Percentiles rank a stretch among this genome's conserved stretches.
phyloP scores from a whole-genome alignment of 208 protist genomes.

The Histomonas meleagridis region DNA sequence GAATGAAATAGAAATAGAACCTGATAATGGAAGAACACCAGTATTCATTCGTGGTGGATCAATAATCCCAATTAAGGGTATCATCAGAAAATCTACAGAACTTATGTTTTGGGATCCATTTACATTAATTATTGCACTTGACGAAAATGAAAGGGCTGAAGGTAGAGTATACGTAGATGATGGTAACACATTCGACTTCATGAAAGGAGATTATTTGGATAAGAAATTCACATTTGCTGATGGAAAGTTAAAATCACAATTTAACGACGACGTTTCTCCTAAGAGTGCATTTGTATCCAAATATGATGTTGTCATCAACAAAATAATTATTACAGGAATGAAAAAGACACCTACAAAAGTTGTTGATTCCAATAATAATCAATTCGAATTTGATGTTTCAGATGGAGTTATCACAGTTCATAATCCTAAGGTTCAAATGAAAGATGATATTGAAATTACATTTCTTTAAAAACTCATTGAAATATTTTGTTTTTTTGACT shows the following conservation, averaged over 20 bases:
- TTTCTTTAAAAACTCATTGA: no score
- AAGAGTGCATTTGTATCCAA: neutral
- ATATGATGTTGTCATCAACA: neutral
- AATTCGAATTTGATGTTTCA: neutral
- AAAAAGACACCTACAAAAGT: neutral
- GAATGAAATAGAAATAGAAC: no score
- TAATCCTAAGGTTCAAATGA: neutral
- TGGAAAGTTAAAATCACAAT: neutral
- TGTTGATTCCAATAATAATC: neutral
- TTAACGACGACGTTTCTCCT: no score
- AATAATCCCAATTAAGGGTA: constrained; percentile 72
- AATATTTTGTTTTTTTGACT: no score
- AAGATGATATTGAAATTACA: no score
- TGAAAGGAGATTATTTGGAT: neutral
- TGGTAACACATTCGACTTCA: constrained; percentile 39
- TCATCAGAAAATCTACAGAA: constrained; percentile 65
- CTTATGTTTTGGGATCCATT: constrained; percentile 61
- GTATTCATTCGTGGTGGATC: constrained; percentile 74
- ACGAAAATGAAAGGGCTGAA: constrained; percentile 25
- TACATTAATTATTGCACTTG: constrained; percentile 52
- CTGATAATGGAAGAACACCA: constrained; percentile 59
- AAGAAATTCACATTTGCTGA: neutral
- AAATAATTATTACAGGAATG: neutral
- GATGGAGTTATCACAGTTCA: neutral
- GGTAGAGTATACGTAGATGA: constrained; percentile 47